Base-by-base conservation (phyloP, 208 protist species). In the Strigomonas galati region DNA sequence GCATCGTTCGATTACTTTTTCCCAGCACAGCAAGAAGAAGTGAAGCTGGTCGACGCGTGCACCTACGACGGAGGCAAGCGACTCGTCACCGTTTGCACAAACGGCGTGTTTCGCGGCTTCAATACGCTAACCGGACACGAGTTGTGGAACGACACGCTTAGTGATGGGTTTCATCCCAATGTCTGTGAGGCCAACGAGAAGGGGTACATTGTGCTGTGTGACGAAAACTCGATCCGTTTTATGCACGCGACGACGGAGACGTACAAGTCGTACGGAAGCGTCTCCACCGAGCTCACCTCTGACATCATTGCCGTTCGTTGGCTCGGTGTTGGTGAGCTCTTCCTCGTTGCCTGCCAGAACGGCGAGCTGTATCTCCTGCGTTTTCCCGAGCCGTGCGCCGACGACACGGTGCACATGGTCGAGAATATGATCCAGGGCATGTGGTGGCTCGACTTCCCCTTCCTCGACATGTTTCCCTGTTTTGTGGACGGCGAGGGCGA, bases 391-490 rank as follows among this genome's bases (percentile, higher is more conserved):
- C 51, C 65, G 12, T 65, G 65, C 6, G 58, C 56, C 15, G 60
- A 56, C 26, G 68, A 76, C 24, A 61, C 61, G 0, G 57, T 58
- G 17, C 75, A 87, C 58, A 24, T 70, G 6, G 62, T 67, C 40
- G 74, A 80, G 31, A 27, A 59, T n/a, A n/a, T 89, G 17, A 43
- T 91, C 21, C 72, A 78, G 32, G 76, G 65, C 28, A 76, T 66
- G 59, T 96, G 91, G 88, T 71, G 87, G 1, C 76, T 93, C 23
- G 91, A 96, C 64, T 90, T 93, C 35, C 91, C 91, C 28, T 58
- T 89, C 44, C 62, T 63, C 6, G 78, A 84, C 28, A 63, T 89
- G 60, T 60, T 85, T 10, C 63, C 84, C 40, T 82, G 82, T 53
- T 76, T 80, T 51, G 65, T 61, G 15, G 69, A 78, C 28, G 74